Evolutionary conservation across 768 basidiomycete genomes (phyloP), one percentile per base, ranked within the genome.

Genomic region (Sarcodon aspratus): DNA sequence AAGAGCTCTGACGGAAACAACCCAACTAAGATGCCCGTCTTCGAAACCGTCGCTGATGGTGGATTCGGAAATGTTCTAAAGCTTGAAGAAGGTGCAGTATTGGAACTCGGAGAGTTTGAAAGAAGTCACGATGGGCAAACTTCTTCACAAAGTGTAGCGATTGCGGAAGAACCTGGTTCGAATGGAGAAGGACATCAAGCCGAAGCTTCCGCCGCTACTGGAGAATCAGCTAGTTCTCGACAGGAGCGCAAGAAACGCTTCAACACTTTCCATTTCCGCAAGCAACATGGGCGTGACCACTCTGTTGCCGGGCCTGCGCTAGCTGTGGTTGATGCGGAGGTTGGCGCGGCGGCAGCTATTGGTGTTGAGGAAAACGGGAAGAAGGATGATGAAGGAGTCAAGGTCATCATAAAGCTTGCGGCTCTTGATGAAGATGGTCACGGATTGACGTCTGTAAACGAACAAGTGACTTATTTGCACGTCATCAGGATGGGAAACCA

Each of bases 381-480:
- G 33, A 71, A 72, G 50, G 73, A 69, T 13, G 73, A 76, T 17
- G 72, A 75, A 17, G 90, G 89, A 10, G 82, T 94, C 33, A 76
- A 80, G 52, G 76, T 89, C 13, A 75, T 79, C 15, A 94, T 97
- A 54, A 73, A 79, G 31, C 72, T 96, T 35, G 84, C 82, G 15
- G 93, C 90, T 4, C 68, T 94, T 31, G 89, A 92, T 49, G 81
- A 80, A 44, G 74, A 82, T 33, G 86, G 83, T 50, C 72, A 73
- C 53, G 78, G 78, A 55, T 66, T 93, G 17, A 64, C 75, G 5
- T 74, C 78, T 4, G 72, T 75, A 4, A 97, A 97, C 58, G 86
- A 92, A 52, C 93, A 97, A 62, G 75, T 79, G 33, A 95, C 92
- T 0, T 94, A 93, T 61, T 70, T 96, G 42, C 85, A 92, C 49